These are phyloP conservation scores for Chalciporus pseudorubinellus DNA, from an alignment of 768 basidiomycete species.

Conservation along the genomic window DNA sequence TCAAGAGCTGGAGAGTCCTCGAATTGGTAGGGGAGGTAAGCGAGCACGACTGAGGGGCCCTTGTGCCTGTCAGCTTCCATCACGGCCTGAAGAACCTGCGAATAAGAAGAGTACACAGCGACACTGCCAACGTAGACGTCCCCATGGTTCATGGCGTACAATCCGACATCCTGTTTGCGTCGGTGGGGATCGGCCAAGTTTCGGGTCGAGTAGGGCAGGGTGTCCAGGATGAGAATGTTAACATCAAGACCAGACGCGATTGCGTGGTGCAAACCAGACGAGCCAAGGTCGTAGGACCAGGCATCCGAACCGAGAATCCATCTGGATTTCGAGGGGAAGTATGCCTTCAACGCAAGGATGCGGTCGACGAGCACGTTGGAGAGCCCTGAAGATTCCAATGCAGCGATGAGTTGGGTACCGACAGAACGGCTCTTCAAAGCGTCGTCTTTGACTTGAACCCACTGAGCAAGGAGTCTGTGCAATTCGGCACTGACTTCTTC, in stretches of 20 bases:
- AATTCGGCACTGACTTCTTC: conserved; percentile 49
- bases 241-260: conserved; percentile 89
- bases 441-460: conserved; percentile 79
- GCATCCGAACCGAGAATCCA: conserved; percentile 99
- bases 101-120: conserved; percentile 94
- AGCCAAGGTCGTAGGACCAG: conserved; percentile 96
- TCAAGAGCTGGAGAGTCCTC: conserved; percentile 81
- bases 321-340: conserved; percentile 67
- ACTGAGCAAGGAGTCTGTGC: conserved; percentile 73
- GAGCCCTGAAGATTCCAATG: conserved; percentile 42
- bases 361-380: conserved; percentile 47
- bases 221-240: conserved; percentile 95
- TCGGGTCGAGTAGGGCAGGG: conserved; percentile 80
- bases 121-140: conserved; percentile 95
- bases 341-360: conserved; percentile 57
- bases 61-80: conserved; percentile 87
- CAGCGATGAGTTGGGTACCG: conserved; percentile 54
- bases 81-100: conserved; percentile 88
- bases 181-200: conserved; percentile 66
- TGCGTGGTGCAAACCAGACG: conserved; percentile 92
- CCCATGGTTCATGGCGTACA: conserved; percentile 98
- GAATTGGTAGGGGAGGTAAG: conserved; percentile 85
- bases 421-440: conserved; percentile 54
- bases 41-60: conserved; percentile 90
- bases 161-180: conserved; percentile 92